These are phyloP conservation scores for Telfairia occidentalis DNA, from an alignment of 331 rosid species.

Conservation along the genomic window DNA sequence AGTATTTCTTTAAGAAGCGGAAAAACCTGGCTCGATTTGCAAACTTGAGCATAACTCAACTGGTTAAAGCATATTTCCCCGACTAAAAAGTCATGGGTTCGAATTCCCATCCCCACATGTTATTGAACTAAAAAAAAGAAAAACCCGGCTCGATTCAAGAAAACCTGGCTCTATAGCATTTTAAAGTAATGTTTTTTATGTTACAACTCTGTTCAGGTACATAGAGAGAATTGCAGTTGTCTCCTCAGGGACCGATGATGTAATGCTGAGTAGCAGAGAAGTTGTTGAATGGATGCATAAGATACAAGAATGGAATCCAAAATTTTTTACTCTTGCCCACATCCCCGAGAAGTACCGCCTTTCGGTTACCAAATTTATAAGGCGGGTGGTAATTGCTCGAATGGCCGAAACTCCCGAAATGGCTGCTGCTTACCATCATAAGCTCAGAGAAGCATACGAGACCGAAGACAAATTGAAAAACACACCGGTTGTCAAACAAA, in stretches of 20 bases:
- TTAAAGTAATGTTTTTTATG: neutral
- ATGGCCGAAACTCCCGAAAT: slow-evolving; percentile 82
- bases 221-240: slow-evolving; percentile 76
- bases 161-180: neutral
- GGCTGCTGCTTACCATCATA: slow-evolving; percentile 66
- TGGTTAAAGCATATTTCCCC: no score
- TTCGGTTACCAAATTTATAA: slow-evolving; percentile 53
- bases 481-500: slow-evolving; percentile 32
- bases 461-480: slow-evolving; percentile 70
- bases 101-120: no score
- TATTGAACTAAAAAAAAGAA: no score
- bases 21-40: neutral
- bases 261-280: slow-evolving; percentile 37
- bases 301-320: slow-evolving; percentile 83
- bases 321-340: slow-evolving; percentile 57
- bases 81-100: no score
- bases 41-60: no score
- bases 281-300: slow-evolving; percentile 80
- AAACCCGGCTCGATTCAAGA: no score
- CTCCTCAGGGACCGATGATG: slow-evolving; percentile 42
- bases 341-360: slow-evolving; percentile 55
- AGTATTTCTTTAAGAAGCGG: neutral
- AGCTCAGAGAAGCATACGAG: slow-evolving; percentile 65
- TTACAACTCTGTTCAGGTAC: slow-evolving; percentile 46
- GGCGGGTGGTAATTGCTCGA: slow-evolving; percentile 71